phyloP scores from a whole-genome alignment of 345 rosid species.

The Brassica nigra region DNA sequence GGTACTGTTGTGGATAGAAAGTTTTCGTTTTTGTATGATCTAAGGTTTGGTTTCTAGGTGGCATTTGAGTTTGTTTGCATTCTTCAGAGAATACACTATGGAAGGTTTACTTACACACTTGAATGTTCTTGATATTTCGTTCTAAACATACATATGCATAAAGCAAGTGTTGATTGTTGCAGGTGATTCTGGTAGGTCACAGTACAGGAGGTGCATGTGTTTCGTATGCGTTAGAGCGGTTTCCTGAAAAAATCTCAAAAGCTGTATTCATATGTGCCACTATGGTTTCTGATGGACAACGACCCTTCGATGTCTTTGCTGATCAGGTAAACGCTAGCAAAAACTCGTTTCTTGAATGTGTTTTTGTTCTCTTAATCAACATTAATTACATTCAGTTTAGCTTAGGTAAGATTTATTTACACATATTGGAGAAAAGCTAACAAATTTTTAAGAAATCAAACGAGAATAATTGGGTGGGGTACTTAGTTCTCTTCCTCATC shows the following conservation, averaged over 20 bases:
- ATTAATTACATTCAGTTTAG: background rate
- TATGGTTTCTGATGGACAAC: slow-evolving; percentile 81
- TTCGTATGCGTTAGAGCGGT: slow-evolving; percentile 80
- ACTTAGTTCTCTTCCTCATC: background rate
- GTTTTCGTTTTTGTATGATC: background rate
- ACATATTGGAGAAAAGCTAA: background rate
- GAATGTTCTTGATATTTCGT: background rate
- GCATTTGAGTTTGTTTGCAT: background rate
- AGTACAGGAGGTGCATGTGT: slow-evolving; percentile 84
- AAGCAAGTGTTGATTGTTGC: slow-evolving; percentile 22
- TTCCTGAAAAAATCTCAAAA: slow-evolving; percentile 71
- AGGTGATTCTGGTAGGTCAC: slow-evolving; percentile 91
- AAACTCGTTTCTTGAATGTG: background rate
- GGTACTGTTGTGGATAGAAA: too few relatives aligned
- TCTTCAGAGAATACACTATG: background rate
- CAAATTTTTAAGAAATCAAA: background rate
- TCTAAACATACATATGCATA: background rate
- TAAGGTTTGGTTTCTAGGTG: background rate
- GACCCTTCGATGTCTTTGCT: slow-evolving; percentile 87
- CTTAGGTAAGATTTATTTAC: background rate
- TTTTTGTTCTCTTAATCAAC: background rate
- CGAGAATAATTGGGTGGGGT: background rate
- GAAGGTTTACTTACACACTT: too few relatives aligned
- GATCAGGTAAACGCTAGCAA: slow-evolving; percentile 59
- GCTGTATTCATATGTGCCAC: slow-evolving; percentile 83